Base-by-base conservation (phyloP, 257 asterid genomes). In the Solanum clarkiae region DNA sequence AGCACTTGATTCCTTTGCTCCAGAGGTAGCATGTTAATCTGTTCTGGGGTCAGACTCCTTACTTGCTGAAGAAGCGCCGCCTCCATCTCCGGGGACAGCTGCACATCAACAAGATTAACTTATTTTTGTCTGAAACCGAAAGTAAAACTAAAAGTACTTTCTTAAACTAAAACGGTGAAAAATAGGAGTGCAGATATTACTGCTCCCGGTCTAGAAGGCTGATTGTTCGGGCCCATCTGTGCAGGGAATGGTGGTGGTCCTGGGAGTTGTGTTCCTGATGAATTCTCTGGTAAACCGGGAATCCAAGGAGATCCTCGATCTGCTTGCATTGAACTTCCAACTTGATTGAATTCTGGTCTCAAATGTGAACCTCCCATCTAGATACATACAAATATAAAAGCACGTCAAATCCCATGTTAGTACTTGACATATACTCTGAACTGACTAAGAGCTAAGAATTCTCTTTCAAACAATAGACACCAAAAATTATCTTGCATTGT, bases 1-100 rank as follows among this genome's bases (percentile, higher is more conserved):
- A 97, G 90, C 83, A 95, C 92, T 93, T 97, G 98, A 90, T 84
- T 92, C 88, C 99, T 92, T 86, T 95, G 99, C 56, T 95, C 99
- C 0, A 93, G 87, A 8, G 98, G 99, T 77, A 97, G 93, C 92
- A 88, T 87, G 85, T 93, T 92, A 88, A 97, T 95, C 93, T 95
- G 96, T 82, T 95, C 99, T 0, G 96, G 98, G 15, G 98, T 93
- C 72, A 97, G 96, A 90, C 94, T 95, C 97, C 94, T 93, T 51
- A 95, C 98, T 91, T 94, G 98, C 91, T 95, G 97, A 71, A 97
- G 91, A 57, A 97, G 91, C 47, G 93, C 97, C 87, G 94, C 90
- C 86, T 97, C 99, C 94, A 93, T 84, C 86, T 95, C 99, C 12
- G 96, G 97, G 62, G 90, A 91, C 90, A 97, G 91, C 98, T 97